Conservation (phyloP, 441 rosid genomes). For the Erodium chrysanthum region DNA sequence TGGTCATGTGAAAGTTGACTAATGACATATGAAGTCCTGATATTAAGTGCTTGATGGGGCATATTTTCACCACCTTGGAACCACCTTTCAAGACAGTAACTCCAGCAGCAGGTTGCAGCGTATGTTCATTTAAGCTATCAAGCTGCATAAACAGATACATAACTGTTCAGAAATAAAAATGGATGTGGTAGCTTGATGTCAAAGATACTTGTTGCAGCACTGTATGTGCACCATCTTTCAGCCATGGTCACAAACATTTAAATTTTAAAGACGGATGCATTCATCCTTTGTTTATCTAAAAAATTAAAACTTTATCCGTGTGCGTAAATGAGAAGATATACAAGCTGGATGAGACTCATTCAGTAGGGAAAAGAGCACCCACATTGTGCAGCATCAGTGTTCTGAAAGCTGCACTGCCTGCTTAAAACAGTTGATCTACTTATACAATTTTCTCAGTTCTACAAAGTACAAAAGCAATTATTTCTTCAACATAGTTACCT, state of each 20-base stretch:
- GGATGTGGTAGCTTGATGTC: constrained; percentile 2
- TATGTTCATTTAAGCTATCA: constrained; percentile 67
- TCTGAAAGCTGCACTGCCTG: constrained; percentile 5
- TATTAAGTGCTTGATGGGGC: constrained; percentile 5
- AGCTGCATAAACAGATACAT: constrained; percentile 38
- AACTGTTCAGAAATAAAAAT: constrained; percentile 2
- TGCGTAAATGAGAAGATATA: constrained; percentile 5
- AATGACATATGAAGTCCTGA: constrained; percentile 11
- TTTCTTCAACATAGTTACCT: constrained; percentile 35
- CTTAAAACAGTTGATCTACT: constrained; percentile 3
- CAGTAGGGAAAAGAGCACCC: background rate
- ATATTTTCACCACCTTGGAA: constrained; percentile 21
- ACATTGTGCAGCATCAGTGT: background rate
- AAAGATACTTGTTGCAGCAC: constrained; percentile 2
- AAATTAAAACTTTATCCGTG: constrained; percentile 1
- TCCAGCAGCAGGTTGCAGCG: constrained; percentile 30
- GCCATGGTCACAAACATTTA: constrained; percentile 1
- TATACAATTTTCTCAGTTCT: background rate
- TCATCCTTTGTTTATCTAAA: no score
- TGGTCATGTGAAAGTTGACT: constrained; percentile 19
- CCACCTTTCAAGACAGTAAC: constrained; percentile 24
- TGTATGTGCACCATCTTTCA: background rate
- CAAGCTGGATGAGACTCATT: constrained; percentile 9
- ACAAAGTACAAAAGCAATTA: constrained; percentile 3
- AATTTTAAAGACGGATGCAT: background rate